Evolutionary conservation across 1,284 basidiomycete species (phyloP), one percentile per base, ranked within the genome.

Genomic region (Bjerkandera adusta): DNA sequence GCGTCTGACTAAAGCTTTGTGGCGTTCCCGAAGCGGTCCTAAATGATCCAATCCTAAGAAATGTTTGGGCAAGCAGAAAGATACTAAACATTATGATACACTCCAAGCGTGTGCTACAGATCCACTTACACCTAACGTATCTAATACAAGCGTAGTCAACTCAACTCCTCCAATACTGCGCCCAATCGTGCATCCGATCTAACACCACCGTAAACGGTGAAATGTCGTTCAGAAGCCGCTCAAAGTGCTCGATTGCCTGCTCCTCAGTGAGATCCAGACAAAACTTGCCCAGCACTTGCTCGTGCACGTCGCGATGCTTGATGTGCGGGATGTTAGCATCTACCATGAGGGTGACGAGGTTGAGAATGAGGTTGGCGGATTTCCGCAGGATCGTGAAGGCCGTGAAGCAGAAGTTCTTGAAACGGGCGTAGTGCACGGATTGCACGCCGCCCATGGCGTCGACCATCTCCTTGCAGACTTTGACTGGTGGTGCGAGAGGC

Each of bases 381-480:
- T 98, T 98, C 52, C 97, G 81, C 45, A 99, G 77, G 58, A 91
- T 92, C 47, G 88, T 92, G 68, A 98, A 99, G 0, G 94, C 96
- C 3, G 95, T 98, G 65, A 95, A 94, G 66, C 93, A 97, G 55
- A 97, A 86, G 54, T 85, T 89, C 68, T 96, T 95, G 82, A 99
- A 99, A 29, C 94, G 85, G 21, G 83, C 80, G 65, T 99, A 97
- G 63, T 97, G 93, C 13, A 85, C 76, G 3, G 94, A 94, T 61
- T 88, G 78, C n/a, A 89, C 81, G 29, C 97, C 96, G 13, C 97
- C 97, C 95, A 99, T 97, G 6, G 90, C 95, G 61, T 99, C 97
- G 1, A 99, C 93, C 97, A 99, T 99, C 64, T 99, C 97, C 59
- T 97, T 96, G 69, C 94, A 97, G 22, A 99, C 90, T 67, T 99